These are phyloP conservation scores for Verticillium tricorpus DNA, from an alignment of 2,329 filamentous ascomycete species.

Conservation along the genomic window DNA sequence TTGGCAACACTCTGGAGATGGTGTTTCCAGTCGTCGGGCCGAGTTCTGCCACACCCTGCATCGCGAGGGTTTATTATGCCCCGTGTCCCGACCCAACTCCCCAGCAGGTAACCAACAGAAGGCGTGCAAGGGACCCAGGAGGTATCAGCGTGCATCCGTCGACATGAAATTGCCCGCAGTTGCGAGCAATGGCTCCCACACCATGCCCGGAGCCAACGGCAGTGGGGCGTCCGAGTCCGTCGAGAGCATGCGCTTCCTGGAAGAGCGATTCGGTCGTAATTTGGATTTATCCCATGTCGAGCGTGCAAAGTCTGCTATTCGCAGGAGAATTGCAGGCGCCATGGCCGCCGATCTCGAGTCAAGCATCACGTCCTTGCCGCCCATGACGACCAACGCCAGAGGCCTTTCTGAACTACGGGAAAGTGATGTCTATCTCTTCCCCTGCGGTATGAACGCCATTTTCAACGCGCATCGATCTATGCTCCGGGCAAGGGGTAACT, in stretches of 20 bases:
- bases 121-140: slow-evolving; percentile 65
- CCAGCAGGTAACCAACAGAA: slow-evolving; percentile 26
- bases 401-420: slow-evolving; percentile 67
- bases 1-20: slow-evolving; percentile 95
- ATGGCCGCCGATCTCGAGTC: slow-evolving; percentile 69
- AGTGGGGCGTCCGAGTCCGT: slow-evolving; percentile 33
- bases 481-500: slow-evolving; percentile 55
- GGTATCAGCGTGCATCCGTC: slow-evolving; percentile 64
- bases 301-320: slow-evolving; percentile 81
- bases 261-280: slow-evolving; percentile 92
- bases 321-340: slow-evolving; percentile 82
- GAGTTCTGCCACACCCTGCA: slow-evolving; percentile 82
- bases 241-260: slow-evolving; percentile 78
- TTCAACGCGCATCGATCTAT: slow-evolving; percentile 80
- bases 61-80: slow-evolving; percentile 57
- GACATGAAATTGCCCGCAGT: slow-evolving; percentile 23
- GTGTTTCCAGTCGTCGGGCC: slow-evolving; percentile 82
- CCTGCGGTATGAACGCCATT: slow-evolving; percentile 92
- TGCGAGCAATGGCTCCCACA: slow-evolving; percentile 12
- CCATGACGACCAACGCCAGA: slow-evolving; percentile 43
- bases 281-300: slow-evolving; percentile 73
- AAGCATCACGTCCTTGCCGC: slow-evolving; percentile 43
- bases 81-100: slow-evolving; percentile 19
- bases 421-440: slow-evolving; percentile 83
- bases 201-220: slow-evolving; percentile 15